These are phyloP conservation scores for Sindora glabra DNA, from an alignment of 306 rosid species.

Conservation along the genomic window DNA sequence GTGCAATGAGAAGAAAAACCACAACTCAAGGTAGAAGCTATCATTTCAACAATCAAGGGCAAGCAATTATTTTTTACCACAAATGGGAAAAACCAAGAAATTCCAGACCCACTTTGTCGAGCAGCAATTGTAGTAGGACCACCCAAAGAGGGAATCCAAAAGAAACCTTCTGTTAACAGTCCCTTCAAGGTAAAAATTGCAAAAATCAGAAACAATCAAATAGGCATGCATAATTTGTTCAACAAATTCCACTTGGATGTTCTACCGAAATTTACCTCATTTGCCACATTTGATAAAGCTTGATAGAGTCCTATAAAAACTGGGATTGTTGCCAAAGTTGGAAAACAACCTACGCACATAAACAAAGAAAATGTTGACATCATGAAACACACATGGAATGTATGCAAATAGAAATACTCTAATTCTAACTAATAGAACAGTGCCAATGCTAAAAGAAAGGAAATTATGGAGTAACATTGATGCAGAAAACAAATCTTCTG, in stretches of 20 bases:
- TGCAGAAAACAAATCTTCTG: neutral
- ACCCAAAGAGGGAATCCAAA: constrained; percentile 98
- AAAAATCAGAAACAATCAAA: constrained; percentile 23
- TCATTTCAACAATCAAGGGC: constrained; percentile 9
- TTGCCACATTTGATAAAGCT: constrained; percentile 98
- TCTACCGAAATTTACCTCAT: constrained; percentile 52
- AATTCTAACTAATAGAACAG: neutral
- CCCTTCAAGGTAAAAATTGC: constrained; percentile 52
- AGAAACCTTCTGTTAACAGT: constrained; percentile 91
- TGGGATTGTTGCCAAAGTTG: constrained; percentile 97
- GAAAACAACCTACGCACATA: constrained; percentile 65
- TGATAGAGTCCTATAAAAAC: constrained; percentile 98
- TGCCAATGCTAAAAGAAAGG: neutral
- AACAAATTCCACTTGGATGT: constrained; percentile 5
- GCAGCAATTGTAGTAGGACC: constrained; percentile 98
- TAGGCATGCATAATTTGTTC: neutral
- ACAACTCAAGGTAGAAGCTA: constrained; percentile 3
- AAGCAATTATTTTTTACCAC: constrained; percentile 50
- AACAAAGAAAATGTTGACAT: neutral
- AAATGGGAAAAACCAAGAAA: constrained; percentile 95
- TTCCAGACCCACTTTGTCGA: constrained; percentile 92
- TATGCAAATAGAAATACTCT: neutral
- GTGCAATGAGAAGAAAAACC: neutral
- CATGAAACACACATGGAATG: neutral
- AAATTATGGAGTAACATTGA: neutral